Evolutionary conservation across 257 asterid genomes (phyloP).

Genomic region (Nicotiana tomentosiformis): DNA sequence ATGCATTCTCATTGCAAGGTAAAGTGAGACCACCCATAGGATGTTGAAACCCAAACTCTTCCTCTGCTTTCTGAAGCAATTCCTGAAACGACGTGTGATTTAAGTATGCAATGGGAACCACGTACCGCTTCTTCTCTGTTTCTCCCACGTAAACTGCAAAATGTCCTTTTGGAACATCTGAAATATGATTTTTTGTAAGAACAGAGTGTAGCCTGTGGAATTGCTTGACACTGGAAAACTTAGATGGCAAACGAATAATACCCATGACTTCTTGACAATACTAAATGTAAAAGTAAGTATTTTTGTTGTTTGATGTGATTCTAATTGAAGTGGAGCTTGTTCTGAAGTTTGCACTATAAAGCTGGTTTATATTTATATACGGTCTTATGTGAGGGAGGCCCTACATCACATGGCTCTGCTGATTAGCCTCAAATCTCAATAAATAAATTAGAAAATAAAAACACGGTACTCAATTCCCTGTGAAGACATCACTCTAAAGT

Average conservation of each 20-base stretch:
- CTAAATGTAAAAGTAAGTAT: no score
- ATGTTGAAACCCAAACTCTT: no score
- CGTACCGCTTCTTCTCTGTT: no score
- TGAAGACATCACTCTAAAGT: background rate
- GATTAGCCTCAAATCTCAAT: no score
- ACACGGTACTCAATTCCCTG: no score
- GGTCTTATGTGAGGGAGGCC: background rate
- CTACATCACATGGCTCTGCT: conserved; percentile 14
- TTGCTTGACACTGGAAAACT: conserved; percentile 18
- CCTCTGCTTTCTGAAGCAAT: no score
- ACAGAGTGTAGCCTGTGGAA: conserved; percentile 15
- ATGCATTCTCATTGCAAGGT: background rate
- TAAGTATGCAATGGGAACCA: no score
- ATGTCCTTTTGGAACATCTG: conserved; percentile 11
- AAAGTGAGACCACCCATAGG: no score
- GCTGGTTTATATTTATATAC: background rate
- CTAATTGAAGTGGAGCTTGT: background rate
- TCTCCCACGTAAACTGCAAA: no score
- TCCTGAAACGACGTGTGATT: no score
- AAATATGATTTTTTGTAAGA: background rate
- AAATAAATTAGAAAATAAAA: background rate
- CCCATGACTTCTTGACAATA: conserved; percentile 14
- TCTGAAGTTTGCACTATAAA: background rate
- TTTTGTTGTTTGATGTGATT: background rate
- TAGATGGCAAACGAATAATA: conserved; percentile 21